Evolutionary conservation across 192 early-diverging fungal genomes (phyloP).

Genomic region (Funneliformis mosseae): DNA sequence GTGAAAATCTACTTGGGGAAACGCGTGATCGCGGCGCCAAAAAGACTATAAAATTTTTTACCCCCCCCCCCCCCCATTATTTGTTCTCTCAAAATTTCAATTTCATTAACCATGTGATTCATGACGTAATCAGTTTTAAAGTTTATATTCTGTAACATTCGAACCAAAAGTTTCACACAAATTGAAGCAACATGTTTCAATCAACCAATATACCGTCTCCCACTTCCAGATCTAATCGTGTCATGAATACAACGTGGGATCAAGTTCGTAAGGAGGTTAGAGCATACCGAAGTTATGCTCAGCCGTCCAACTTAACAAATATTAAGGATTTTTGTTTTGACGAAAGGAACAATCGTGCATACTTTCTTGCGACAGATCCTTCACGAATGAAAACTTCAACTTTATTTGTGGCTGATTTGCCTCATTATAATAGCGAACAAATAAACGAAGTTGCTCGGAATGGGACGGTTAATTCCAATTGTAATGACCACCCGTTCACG

Average conservation of each 20-base stretch:
- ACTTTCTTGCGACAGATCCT: slow-evolving; percentile 57
- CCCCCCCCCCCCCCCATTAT: too few species aligned
- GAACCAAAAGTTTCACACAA: background rate
- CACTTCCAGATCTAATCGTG: background rate
- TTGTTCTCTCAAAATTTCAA: background rate
- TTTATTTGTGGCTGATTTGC: slow-evolving; percentile 47
- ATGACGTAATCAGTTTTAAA: background rate
- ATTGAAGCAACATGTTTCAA: background rate
- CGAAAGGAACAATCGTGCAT: slow-evolving; percentile 46
- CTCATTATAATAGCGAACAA: background rate
- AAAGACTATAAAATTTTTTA: too few species aligned
- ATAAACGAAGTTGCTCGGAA: background rate
- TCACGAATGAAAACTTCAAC: slow-evolving; percentile 44
- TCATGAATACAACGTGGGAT: slow-evolving; percentile 53
- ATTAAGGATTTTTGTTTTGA: slow-evolving; percentile 61
- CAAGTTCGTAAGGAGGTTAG: slow-evolving; percentile 58
- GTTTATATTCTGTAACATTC: background rate
- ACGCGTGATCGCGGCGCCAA: too few species aligned
- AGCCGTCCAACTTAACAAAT: slow-evolving; percentile 44
- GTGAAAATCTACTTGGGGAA: too few species aligned
- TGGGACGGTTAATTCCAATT: background rate
- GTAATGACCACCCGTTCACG: background rate
- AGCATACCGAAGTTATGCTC: slow-evolving; percentile 48
- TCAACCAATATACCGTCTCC: background rate
- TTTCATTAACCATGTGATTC: background rate